Evolutionary conservation across 345 rosid species (phyloP), one percentile per base, ranked within the genome.

Genomic region (Camelina hispida): DNA sequence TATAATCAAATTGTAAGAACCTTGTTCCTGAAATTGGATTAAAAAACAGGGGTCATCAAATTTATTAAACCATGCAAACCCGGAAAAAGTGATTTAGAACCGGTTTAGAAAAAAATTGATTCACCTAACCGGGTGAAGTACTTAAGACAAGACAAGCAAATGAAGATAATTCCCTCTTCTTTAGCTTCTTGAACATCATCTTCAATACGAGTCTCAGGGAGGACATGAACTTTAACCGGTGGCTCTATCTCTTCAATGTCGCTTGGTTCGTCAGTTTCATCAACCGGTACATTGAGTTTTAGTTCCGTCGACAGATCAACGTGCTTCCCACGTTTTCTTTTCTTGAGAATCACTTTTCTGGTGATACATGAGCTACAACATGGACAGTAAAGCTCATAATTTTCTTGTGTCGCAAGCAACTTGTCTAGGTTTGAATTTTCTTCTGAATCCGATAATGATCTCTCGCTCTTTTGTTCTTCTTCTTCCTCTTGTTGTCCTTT

Each of bases 341-440:
- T 79, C 35, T 37, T 53, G 25, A 91, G 89, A 62, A 89, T 76
- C 61, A 93, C 89, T 67, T 52, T 80, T 78, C 83, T 81, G 9
- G 98, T 91, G 66, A 93, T 91, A 47, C 93, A 79, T 17, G 89
- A 84, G 42, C 78, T 69, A 73, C 98, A 93, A 42, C 86, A 84
- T 22, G 98, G 98, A 72, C 98, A 93, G 50, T 56, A 82, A 20
- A 93, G 74, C 70, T 93, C 92, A 60, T 93, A 89, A 0, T 88
- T 91, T 64, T 79, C 87, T 74, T 91, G 97, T 78, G 82, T 86
- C 68, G 79, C 73, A 59, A 93, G 58, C 11, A 91, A 86, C 40
- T 16, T 70, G 81, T 89, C 85, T 13, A 91, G 80, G 74, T 87
- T 88, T 15, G 79, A 75, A 15, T 83, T 87, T 15, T 80, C 78